Conservation (phyloP, 768 basidiomycete genomes). For the Harrya chromipes region DNA sequence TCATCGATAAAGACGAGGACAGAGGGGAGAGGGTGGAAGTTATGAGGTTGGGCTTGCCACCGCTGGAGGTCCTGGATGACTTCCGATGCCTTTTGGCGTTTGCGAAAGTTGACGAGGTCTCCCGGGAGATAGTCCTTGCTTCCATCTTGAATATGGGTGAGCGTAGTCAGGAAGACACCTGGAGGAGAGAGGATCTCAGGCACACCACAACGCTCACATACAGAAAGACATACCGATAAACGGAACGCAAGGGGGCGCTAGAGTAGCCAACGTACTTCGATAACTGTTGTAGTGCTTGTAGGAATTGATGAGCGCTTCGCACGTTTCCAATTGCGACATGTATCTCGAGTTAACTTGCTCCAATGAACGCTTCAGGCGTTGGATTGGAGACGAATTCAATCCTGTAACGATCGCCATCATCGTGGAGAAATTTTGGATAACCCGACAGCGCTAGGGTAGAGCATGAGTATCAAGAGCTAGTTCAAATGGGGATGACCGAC, state of each 20-base stretch:
- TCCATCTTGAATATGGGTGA: constrained; percentile 63
- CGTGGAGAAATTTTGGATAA: constrained; percentile 63
- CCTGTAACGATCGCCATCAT: constrained; percentile 69
- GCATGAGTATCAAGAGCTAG: constrained; percentile 1
- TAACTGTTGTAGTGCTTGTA: constrained; percentile 69
- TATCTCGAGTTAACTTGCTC: constrained; percentile 50
- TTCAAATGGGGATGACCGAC: constrained; percentile 35
- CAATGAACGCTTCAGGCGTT: constrained; percentile 63
- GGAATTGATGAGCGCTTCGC: constrained; percentile 60
- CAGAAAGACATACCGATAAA: constrained; percentile 52
- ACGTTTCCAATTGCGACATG: constrained; percentile 45
- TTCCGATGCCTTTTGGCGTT: constrained; percentile 52
- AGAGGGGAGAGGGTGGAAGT: constrained; percentile 42
- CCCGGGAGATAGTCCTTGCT: constrained; percentile 47
- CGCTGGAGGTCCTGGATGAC: constrained; percentile 49
- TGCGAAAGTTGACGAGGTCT: constrained; percentile 55
- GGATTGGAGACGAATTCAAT: constrained; percentile 62
- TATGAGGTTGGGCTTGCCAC: constrained; percentile 54
- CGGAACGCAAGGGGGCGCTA: constrained; percentile 65
- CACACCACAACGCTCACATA: not conserved
- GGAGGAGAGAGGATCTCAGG: constrained; percentile 1
- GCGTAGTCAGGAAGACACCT: constrained; percentile 58
- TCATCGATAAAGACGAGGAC: constrained; percentile 45
- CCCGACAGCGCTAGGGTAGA: constrained; percentile 50
- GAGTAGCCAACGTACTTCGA: constrained; percentile 48